Base-by-base conservation (phyloP, 1,284 basidiomycete genomes). In the Ganoderma sinense region DNA sequence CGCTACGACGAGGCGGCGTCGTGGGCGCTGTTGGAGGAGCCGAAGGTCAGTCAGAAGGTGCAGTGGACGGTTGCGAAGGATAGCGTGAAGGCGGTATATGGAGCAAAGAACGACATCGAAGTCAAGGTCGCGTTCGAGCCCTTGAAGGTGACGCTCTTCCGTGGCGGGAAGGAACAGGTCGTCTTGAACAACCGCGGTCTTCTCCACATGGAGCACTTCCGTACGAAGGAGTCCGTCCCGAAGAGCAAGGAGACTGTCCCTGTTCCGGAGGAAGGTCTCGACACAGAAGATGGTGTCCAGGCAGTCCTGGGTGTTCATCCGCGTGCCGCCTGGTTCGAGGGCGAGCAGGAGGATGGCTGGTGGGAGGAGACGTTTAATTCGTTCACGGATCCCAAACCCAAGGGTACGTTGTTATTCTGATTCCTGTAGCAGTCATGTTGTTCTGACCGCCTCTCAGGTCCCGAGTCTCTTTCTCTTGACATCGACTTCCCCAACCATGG, bases 121-220 rank as follows among this genome's bases (percentile, higher is more conserved):
- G 85, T 94, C 43, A 84, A 87, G 7, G 88, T 98, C 66, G 79
- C 86, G 61, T 94, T 93, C 78, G 84, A 88, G 51, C 96, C 96
- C 1, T 82, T 98, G 74, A 88, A 87, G 74, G 85, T 98, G 63
- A 87, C 88, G 3, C 85, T 97, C 73, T 83, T 89, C 60, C 88
- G 92, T 51, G 86, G 90, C 69, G 95, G 94, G 7, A 90, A 89
- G 75, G 91, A 94, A 68, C 94, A 98, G 78, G 87, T 99, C 67
- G 90, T 97, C 4, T 83, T 99, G 65, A 99, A 99, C 77, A 96
- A 95, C 13, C 88, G 92, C 55, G 93, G 94, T 0, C 86, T 99
- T 36, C 85, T 99, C 75, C 97, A 99, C 79, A 97, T 99, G 95
- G 98, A 99, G 79, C 98, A 99, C 81, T 99, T 96, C 86, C 88